phyloP scores from a whole-genome alignment of 2,329 filamentous ascomycete species.

The Huntiella abstrusa region DNA sequence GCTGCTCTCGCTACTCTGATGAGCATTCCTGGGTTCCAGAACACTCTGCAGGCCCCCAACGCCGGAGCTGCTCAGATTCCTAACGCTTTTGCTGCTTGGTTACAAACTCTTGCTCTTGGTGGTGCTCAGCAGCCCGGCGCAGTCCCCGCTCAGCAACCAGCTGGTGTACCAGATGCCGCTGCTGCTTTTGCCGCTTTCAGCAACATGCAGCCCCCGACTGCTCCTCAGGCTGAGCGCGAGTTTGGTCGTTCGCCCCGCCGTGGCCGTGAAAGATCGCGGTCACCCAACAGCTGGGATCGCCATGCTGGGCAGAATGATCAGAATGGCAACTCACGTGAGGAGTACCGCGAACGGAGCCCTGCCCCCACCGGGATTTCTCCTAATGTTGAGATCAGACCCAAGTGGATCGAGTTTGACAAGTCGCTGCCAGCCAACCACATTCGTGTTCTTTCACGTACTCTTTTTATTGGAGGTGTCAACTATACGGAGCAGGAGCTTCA shows the following conservation, averaged over 20 bases:
- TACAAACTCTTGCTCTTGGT: constrained; percentile 9
- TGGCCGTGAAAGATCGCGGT: constrained; percentile 46
- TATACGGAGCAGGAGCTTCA: constrained; percentile 69
- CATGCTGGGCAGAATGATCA: neutral
- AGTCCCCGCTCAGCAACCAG: neutral
- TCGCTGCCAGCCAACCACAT: constrained; percentile 58
- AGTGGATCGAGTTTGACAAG: constrained; percentile 60
- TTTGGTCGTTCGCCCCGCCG: constrained; percentile 41
- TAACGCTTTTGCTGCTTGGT: constrained; percentile 6
- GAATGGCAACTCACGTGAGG: constrained; percentile 30
- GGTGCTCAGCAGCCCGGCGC: constrained; percentile 1
- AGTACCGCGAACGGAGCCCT: constrained; percentile 51
- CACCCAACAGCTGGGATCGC: constrained; percentile 19
- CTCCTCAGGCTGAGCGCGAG: constrained; percentile 10
- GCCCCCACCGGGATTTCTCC: constrained; percentile 19
- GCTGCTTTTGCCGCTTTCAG: neutral
- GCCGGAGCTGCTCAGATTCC: neutral
- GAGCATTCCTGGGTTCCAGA: constrained; percentile 8
- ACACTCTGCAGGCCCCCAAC: neutral
- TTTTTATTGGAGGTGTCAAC: constrained; percentile 93
- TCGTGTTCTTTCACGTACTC: constrained; percentile 79
- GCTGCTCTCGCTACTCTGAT: constrained; percentile 8
- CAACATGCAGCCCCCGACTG: constrained; percentile 6
- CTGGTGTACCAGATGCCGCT: no score
- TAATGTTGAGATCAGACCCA: constrained; percentile 12